Evolutionary conservation across 768 basidiomycete species (phyloP), one percentile per base, ranked within the genome.

Genomic region (Epithele typhae): DNA sequence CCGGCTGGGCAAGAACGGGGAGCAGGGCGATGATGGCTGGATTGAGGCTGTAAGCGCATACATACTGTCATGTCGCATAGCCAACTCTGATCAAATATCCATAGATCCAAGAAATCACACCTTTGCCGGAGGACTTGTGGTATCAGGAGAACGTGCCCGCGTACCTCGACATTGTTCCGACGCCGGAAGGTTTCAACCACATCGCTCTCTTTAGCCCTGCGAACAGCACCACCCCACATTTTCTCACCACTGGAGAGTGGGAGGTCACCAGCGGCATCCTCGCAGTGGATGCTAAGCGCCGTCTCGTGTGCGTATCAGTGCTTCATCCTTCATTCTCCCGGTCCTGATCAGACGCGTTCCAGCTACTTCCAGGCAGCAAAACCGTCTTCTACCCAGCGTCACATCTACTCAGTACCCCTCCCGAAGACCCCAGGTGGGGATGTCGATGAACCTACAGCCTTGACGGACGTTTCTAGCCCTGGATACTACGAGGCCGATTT

Each of bases 11-110:
- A 77, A 79, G 60, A 61, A 82, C 27, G 95, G 91, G 5, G 94
- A 93, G 57, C 76, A 95, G 59, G 86, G 82, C 0, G 95, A 96
- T 59, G 81, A 81, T 30, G 96, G 96, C 1, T 99, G 96, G 96
- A 92, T 97, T 51, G 90, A 97, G 41, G 69, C 79, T 50, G 92
- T 91, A 53, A 50, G 84, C 71, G 24, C 43, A 5, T 14, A 7
- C 27, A 7, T 14, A 7, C 27, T 14, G 8, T 14, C 27, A 7
- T 30, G 8, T 14, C 27, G 14, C 27, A 7, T 7, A 7, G 27
- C 27, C 14, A 7, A 7, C 27, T 14, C 27, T 30, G 27, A 7
- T 30, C 8, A 30, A 7, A 7, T 14, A 3, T 25, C 18, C 27
- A 43, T 55, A 89, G 86, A 71, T 64, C 15, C 87, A 87, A 70